Evolutionary conservation across 805 yeast genomes (phyloP), one percentile per base, ranked within the genome.

Genomic region (Candida lessepsii): DNA sequence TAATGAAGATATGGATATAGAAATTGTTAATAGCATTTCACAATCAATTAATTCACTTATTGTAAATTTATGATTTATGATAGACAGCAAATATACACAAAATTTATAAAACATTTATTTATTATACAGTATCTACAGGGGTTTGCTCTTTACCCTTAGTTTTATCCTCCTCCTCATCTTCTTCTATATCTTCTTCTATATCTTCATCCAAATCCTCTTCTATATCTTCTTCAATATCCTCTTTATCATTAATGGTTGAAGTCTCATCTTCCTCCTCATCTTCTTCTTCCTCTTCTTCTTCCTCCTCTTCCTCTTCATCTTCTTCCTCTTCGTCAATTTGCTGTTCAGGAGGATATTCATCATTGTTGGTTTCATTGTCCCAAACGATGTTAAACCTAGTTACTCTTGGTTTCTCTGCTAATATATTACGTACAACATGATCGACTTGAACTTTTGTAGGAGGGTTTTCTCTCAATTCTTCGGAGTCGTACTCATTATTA

Each of bases 321-420:
- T 68, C 76, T n/a, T 79, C 85, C 10, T 76, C 84, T 7, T 77
- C 87, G 2, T 72, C 81, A 18, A 75, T 75, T 33, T 74, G 81
- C 51, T 83, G 87, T 48, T 83, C 88, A 2, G 93, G 93, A 9
- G 91, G 95, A 51, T 76, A 84, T 38, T 81, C 80, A 38, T 85
- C 88, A 4, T 70, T 70, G 43, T 67, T 76, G 39, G 80, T 88
- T 34, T 68, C 73, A 45, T 84, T 86, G 58, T 88, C 96, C 99
- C 99, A 93, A 3, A 89, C 95, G 41, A 93, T 93, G 60, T 93
- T 93, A 65, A 93, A 93, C 48, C 97, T 73, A 5, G 99, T 93
- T 29, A 93, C 99, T 51, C 98, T 75, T 30, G 99, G 99, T 67
- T 93, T 93, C 59, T 93, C 98, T 3, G 98, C 98, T 42, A 93